Percentiles rank a stretch among this genome's conserved stretches.
phyloP scores from a whole-genome alignment of 73 alveolate genomes.

The Diophrys sp. region DNA sequence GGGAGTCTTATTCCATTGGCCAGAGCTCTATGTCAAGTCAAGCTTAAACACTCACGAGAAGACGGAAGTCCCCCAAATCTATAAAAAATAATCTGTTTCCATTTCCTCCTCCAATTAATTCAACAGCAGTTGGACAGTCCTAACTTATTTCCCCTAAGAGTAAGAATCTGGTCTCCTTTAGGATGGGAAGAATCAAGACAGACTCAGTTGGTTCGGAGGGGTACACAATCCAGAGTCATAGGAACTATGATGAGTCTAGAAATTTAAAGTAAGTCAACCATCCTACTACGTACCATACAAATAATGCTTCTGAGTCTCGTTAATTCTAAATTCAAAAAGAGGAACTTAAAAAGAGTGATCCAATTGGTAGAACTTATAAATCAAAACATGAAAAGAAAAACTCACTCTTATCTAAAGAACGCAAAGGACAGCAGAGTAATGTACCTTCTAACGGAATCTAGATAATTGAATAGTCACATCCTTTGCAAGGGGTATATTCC shows the following conservation, averaged over 20 bases:
- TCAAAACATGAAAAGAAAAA: background rate
- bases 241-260: background rate
- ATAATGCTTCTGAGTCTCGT: background rate
- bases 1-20: background rate
- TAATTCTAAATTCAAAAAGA: background rate
- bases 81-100: background rate
- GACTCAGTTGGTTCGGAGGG: background rate
- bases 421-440: background rate
- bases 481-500: background rate
- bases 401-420: background rate
- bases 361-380: background rate
- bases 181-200: background rate
- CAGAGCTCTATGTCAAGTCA: background rate
- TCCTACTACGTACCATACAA: background rate
- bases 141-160: background rate
- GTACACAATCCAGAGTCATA: background rate
- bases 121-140: background rate
- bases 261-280: too few relatives aligned
- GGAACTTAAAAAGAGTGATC: background rate
- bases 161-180: background rate
- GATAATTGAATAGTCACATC: background rate
- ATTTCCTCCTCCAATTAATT: background rate
- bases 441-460: background rate
- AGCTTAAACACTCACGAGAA: background rate
- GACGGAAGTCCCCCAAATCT: background rate